These are phyloP conservation scores for Fusarium camptoceras DNA, from an alignment of 2,329 filamentous ascomycete species.

Conservation along the genomic window DNA sequence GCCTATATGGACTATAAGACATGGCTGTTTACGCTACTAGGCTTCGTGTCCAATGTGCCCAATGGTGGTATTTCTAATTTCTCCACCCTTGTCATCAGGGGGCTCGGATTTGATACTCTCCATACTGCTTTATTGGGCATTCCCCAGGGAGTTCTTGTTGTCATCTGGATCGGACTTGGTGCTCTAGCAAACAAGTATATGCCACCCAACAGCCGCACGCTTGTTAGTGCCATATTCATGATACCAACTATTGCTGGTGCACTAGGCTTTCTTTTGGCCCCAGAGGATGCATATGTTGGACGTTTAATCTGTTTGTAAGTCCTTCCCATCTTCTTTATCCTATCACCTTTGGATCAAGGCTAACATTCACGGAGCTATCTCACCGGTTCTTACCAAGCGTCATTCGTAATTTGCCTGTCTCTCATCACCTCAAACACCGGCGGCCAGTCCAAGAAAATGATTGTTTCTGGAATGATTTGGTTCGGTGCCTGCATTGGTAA, in stretches of 20 bases:
- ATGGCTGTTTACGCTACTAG: conserved; percentile 68
- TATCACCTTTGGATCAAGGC: background rate
- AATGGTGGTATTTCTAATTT: conserved; percentile 73
- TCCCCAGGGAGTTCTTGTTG: conserved; percentile 53
- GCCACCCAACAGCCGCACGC: conserved; percentile 61
- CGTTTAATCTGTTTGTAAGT: conserved; percentile 66
- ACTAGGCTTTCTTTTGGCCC: conserved; percentile 68
- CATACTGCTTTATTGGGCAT: conserved; percentile 55
- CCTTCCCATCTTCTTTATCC: rapidly evolving
- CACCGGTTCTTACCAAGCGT: conserved; percentile 55
- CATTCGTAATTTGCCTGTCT: conserved; percentile 56
- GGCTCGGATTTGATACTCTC: conserved; percentile 63
- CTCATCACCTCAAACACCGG: conserved; percentile 63
- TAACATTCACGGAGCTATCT: conserved; percentile 44
- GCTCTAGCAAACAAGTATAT: conserved; percentile 54
- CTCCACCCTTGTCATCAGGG: conserved; percentile 68
- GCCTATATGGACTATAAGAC: conserved; percentile 69
- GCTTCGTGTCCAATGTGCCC: conserved; percentile 63
- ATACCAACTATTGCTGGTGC: conserved; percentile 69
- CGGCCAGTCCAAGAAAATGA: conserved; percentile 72
- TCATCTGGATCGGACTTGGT: conserved; percentile 56
- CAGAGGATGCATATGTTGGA: conserved; percentile 61
- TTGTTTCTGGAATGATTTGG: conserved; percentile 71
- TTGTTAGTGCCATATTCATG: conserved; percentile 67
- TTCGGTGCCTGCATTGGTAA: conserved; percentile 71